A percentile compares a stretch with the other conserved stretches of the same genome.
Evolutionary conservation across 2,329 filamentous ascomycete species (phyloP).

Genomic region (Penicillium brevicompactum): DNA sequence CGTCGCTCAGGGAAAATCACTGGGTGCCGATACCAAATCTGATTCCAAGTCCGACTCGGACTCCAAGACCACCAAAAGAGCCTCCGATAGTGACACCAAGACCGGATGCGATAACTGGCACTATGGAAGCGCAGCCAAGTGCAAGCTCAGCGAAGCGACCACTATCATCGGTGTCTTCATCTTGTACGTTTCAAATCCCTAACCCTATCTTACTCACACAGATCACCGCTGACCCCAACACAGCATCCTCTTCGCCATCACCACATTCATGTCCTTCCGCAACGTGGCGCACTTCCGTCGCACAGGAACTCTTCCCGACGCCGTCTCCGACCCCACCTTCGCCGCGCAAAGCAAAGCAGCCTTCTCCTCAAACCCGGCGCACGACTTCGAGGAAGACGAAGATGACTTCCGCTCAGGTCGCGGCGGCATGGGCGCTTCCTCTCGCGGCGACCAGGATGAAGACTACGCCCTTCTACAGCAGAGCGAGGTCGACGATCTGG

Average conservation of each 20-base stretch:
- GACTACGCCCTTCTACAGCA: slow-evolving; percentile 57
- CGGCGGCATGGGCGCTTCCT: slow-evolving; percentile 43
- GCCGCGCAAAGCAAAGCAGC: slow-evolving; percentile 52
- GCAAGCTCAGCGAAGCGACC: slow-evolving; percentile 58
- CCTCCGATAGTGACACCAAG: slow-evolving; percentile 28
- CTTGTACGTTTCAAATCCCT: slow-evolving; percentile 48
- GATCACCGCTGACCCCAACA: neutral
- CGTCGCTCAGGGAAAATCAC: slow-evolving; percentile 56
- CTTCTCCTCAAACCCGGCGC: slow-evolving; percentile 50
- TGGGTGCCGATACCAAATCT: slow-evolving; percentile 40
- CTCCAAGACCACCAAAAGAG: slow-evolving; percentile 39
- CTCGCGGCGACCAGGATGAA: slow-evolving; percentile 47
- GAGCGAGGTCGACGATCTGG: slow-evolving; percentile 47
- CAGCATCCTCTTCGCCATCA: slow-evolving; percentile 58
- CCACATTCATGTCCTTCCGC: slow-evolving; percentile 56
- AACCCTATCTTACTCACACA: neutral
- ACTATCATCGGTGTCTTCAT: slow-evolving; percentile 60
- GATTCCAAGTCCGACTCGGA: slow-evolving; percentile 21
- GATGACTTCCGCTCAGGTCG: slow-evolving; percentile 48
- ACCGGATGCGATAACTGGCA: slow-evolving; percentile 43
- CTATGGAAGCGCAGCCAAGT: slow-evolving; percentile 58
- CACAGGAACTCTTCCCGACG: slow-evolving; percentile 56
- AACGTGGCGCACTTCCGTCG: slow-evolving; percentile 59
- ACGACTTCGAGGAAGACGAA: slow-evolving; percentile 49
- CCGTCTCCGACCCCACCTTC: slow-evolving; percentile 48